phyloP scores from a whole-genome alignment of 345 rosid species.

The Moricandia arvensis region DNA sequence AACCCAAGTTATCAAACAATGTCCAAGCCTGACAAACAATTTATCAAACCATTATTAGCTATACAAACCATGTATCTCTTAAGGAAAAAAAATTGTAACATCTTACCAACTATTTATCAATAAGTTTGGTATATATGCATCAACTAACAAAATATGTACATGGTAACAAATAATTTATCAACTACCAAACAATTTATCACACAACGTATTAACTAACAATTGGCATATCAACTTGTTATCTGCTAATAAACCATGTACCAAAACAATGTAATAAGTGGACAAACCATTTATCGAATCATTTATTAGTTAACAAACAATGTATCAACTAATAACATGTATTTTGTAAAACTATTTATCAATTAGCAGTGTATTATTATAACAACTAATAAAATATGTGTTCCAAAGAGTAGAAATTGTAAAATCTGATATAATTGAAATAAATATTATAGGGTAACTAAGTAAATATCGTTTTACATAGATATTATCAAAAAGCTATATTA shows the following conservation, averaged over 20 bases:
- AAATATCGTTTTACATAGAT: not conserved
- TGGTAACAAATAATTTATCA: not conserved
- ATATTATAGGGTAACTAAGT: not conserved
- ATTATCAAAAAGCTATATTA: not conserved
- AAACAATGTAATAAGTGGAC: not conserved
- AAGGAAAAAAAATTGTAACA: too few relatives aligned
- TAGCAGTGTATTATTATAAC: not conserved
- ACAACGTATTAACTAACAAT: not conserved
- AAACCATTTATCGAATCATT: not conserved
- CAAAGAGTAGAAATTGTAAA: not conserved
- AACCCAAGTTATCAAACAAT: too few relatives aligned
- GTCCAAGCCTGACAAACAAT: too few relatives aligned
- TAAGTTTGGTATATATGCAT: too few relatives aligned
- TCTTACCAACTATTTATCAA: too few relatives aligned
- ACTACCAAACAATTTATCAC: not conserved
- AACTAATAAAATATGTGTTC: not conserved
- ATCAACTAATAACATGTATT: not conserved
- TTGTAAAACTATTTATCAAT: not conserved
- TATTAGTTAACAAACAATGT: not conserved
- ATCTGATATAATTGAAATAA: not conserved
- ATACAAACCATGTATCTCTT: too few relatives aligned
- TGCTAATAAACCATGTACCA: not conserved
- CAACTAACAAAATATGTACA: not conserved
- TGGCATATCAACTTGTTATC: not conserved
- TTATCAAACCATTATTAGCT: too few relatives aligned